Evolutionary conservation across 805 yeast species (phyloP), one percentile per base, ranked within the genome.

Genomic region (Nakazawaea molendinolei): DNA sequence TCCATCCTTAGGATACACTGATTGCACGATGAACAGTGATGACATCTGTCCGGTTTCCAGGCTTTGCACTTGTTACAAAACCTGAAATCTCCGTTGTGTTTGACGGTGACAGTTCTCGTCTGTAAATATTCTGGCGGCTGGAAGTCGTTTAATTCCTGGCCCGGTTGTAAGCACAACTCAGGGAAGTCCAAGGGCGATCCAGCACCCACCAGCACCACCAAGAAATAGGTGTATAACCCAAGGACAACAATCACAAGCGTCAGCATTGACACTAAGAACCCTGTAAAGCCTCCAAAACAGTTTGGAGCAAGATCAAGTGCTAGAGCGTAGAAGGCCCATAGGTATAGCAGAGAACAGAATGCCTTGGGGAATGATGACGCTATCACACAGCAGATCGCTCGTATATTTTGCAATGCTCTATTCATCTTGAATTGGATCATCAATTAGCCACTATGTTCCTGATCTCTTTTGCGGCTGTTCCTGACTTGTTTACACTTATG

Each of bases 171-270:
- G 13, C 48, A 45, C 21, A 81, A 53, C 27, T 63, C 70, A 0
- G 62, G 56, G 44, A 62, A 77, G 42, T 79, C 86, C 14, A 61
- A 42, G 0, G 90, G 86, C 13, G 80, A 72, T 0, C 90, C 90
- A 0, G 82, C 69, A 0, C 86, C 86, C 2, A 56, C 55, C 1
- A 23, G n/a, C 2, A 79, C 62, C 3, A 78, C 71, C 43, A 60
- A 55, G 50, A 59, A 73, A 50, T 81, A 81, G 2, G 81, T 60
- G 44, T 65, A 64, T 4, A 78, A 30, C 15, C 68, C 61, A 12
- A 70, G 48, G 0, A 36, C 17, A 21, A 61, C 64, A 8, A 72
- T 47, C 12, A 45, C 18, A 0, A 58, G 18, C 0, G 61, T 61
- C 4, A 55, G 15, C 0, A 56, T 22, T 3, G 49, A 49, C 0